A percentile compares a stretch with the other conserved stretches of the same genome.
Evolutionary conservation across 2,329 filamentous ascomycete genomes (phyloP).

Genomic region (Xylariaceae sp.): DNA sequence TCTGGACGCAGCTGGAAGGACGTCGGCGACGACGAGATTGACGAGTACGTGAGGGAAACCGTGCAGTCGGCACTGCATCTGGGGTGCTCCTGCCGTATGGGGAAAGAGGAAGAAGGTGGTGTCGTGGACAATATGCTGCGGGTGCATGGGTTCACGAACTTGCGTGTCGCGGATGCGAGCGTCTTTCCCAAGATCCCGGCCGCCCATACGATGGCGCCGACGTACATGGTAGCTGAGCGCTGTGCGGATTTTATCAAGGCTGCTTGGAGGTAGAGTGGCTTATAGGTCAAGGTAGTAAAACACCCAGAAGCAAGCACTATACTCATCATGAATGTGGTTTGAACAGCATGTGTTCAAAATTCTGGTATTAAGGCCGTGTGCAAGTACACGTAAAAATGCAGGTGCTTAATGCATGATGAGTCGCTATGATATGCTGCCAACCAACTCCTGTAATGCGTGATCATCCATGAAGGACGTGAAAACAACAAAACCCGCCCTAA

Average conservation of each 20-base stretch:
- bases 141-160: constrained; percentile 9
- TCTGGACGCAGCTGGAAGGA: not conserved
- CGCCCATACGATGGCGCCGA: constrained; percentile 25
- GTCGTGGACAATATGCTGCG: constrained; percentile 10
- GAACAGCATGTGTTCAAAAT: too few species aligned
- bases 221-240: constrained; percentile 27
- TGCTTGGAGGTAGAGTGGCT: constrained; percentile 8
- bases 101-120: constrained; percentile 10
- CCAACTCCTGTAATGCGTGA: too few species aligned
- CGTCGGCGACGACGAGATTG: constrained; percentile 4
- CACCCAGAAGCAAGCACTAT: too few species aligned
- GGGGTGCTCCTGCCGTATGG: constrained; percentile 7
- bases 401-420: too few species aligned
- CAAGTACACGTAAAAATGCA: too few species aligned
- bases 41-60: constrained; percentile 2
- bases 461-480: too few species aligned
- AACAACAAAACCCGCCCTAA: too few species aligned
- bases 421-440: too few species aligned
- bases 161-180: constrained; percentile 15
- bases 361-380: too few species aligned
- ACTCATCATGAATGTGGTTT: too few species aligned
- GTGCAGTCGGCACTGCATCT: not conserved
- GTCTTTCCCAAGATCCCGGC: constrained; percentile 26
- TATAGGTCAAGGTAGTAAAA: too few species aligned
- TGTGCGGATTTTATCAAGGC: constrained; percentile 27